Evolutionary conservation across 139 green algal genomes (phyloP), one percentile per base, ranked within the genome.

Genomic region (Auxenochlorella pyrenoidosa): DNA sequence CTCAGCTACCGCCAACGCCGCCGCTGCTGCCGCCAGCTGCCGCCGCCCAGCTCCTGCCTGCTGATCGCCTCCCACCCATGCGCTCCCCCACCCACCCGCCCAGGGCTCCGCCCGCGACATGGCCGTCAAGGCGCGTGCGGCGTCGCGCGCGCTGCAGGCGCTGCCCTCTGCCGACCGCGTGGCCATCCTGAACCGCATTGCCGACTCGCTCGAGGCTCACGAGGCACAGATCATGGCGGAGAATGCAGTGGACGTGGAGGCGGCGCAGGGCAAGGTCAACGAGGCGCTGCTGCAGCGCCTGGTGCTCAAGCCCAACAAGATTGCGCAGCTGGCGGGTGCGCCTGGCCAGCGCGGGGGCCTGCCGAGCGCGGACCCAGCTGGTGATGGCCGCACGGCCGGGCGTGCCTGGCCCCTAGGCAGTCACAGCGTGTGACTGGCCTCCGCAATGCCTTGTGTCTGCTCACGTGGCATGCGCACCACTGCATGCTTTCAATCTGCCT

Each of bases 251-350:
- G 97, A 99, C 87, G 90, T 98, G 63, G 86, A 88, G 47, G 86
- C 90, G 63, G 80, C 59, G 44, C 44, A 32, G 40, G 90, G 92
- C 68, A 93, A 93, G 82, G 94, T 96, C 72, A 70, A 51, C 28
- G 94, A 98, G 21, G 84, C 94, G 19, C 92, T 99, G 77, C 92
- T 99, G 87, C 95, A 99, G 91, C 95, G 98, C 0, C 94, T 99
- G 68, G 90, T 94, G 44, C 92, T 99, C 24, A 99, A 99, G 90
- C 95, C 93, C 3, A 89, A 93, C 72, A 99, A 99, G 93, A 96
- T 99, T 70, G 63, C 93, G 40, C 94, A 98, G 89, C 91, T 99
- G 40, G 95, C 95, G 79, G 70, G 79, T 87, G 41, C 6, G 79
- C 10, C 16, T 10, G 54, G 77, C 1, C 16, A 3, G 32, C 12